Evolutionary conservation across 2,329 filamentous ascomycete species (phyloP), one percentile per base, ranked within the genome.

Genomic region (Colletotrichum cereale): DNA sequence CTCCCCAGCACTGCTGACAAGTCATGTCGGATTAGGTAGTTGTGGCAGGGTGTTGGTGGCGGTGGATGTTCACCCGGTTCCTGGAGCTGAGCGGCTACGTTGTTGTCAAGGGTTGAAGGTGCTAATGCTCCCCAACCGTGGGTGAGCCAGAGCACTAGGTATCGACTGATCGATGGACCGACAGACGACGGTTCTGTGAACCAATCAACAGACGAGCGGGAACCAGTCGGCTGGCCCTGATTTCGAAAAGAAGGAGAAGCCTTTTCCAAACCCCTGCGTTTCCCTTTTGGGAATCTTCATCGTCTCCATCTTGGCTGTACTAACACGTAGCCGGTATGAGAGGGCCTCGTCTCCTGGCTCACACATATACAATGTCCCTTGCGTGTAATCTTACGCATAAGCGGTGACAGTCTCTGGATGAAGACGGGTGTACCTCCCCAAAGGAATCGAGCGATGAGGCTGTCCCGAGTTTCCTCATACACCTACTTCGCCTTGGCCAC

Each of bases 41-140:
- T 66, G n/a, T 64, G 64, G 21, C 31, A 57, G n/a, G 21, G 55
- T 62, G 56, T 52, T 62, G 56, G 55, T 62, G 63, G 67, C 58
- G 50, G 56, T 67, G 67, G 50, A 72, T 66, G 60, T 53, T 60
- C 58, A 63, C 69, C 69, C 58, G 66, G 69, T 72, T 72, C 57
- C 69, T 67, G 66, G 66, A 68, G 34, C 53, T 52, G 40, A 72
- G 58, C 44, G 47, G 53, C 69, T 72, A 69, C 53, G 62, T 72
- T 55, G 58, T 64, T 66, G 57, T 67, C 64, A 62, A 60, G 60
- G 48, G 53, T 60, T 44, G 53, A 64, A 62, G 44, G 48, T 64
- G 53, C 40, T 61, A 67, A 68, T 63, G 55, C 53, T 38, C 58
- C 53, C 53, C 44, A 64, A 26, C 69, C 60, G 60, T 69, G 40